These are phyloP conservation scores for Fusarium secorum DNA, from an alignment of 2,329 filamentous ascomycete genomes.

Conservation along the genomic window DNA sequence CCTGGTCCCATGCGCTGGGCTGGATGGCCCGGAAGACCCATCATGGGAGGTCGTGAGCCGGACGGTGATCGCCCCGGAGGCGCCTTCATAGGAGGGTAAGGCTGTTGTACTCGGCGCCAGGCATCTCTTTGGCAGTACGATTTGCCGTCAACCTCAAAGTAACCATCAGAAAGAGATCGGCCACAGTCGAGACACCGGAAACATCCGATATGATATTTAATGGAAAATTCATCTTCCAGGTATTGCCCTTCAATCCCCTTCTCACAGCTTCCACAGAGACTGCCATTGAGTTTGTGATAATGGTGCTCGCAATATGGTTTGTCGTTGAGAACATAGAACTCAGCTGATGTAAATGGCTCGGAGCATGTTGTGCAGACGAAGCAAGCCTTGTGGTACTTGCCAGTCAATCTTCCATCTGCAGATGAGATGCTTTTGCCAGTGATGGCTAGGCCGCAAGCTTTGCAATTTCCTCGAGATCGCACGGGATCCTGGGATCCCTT, in stretches of 20 bases:
- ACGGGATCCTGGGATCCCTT: conserved; percentile 52
- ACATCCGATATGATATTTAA: conserved; percentile 88
- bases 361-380: conserved; percentile 90
- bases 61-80: conserved; percentile 21
- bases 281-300: conserved; percentile 91
- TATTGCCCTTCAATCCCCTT: conserved; percentile 93
- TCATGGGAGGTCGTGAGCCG: conserved; percentile 38
- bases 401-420: conserved; percentile 88
- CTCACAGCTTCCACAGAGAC: conserved; percentile 81
- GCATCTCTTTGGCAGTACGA: conserved; percentile 91
- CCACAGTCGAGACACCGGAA: conserved; percentile 85
- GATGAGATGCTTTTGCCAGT: conserved; percentile 92
- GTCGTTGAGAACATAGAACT: conserved; percentile 92
- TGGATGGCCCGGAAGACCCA: conserved; percentile 40
- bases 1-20: conserved; percentile 34
- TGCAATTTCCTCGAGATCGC: conserved; percentile 76
- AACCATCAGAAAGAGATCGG: conserved; percentile 78
- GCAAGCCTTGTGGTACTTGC: conserved; percentile 93
- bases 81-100: conserved; percentile 27
- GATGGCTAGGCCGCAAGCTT: conserved; percentile 80
- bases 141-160: conserved; percentile 84
- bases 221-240: conserved; percentile 77
- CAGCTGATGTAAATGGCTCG: conserved; percentile 81
- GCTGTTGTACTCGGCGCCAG: conserved; percentile 60
- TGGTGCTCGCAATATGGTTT: conserved; percentile 89